Base-by-base conservation (phyloP, 345 rosid genomes). In the Dipteronia dyeriana region DNA sequence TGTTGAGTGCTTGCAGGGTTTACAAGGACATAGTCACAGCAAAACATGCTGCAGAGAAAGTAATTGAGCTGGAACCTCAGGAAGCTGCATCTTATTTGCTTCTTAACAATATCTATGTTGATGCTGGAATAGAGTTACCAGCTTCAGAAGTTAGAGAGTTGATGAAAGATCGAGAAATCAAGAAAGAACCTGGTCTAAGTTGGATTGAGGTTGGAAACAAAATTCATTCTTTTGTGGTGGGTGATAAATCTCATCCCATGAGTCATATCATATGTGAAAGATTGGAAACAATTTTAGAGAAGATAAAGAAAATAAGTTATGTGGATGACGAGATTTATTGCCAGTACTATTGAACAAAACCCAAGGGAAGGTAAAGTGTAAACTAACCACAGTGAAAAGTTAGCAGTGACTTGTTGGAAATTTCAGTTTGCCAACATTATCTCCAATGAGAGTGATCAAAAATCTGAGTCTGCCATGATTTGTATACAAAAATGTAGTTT, bases 181-280 rank as follows among this genome's bases (percentile, higher is more conserved):
- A 73, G 82, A 89, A 89, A 81, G 87, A 89, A 76, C 89, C 92
- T 19, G 90, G 88, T 34, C 61, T 81, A 25, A 89, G 92, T 78
- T 84, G 85, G 87, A 84, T 89, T 60, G 71, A 83, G 74, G 84
- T 84, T 7, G 69, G 82, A 63, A 80, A 69, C 47, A 23, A 73
- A 68, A 20, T 84, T 63, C 86, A 83, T 85, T 80, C 68, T 5
- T 85, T 84, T 31, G 20, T 51, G 1, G 79, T 70, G 9, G 81
- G 80, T 65, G 85, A 83, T 71, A 73, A n/a, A 47, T 81, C 79
- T 80, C 87, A 78, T 77, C 79, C 78, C 20, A 61, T 75, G 75
- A 80, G 67, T 56, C 74, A 75, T 34, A 60, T 70, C 68, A 81
- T 86, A 43, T 75, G 82, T 68, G 43, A 9, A 19, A 80, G 51